Evolutionary conservation across 768 basidiomycete species (phyloP).

Genomic region (Lentinula edodes): DNA sequence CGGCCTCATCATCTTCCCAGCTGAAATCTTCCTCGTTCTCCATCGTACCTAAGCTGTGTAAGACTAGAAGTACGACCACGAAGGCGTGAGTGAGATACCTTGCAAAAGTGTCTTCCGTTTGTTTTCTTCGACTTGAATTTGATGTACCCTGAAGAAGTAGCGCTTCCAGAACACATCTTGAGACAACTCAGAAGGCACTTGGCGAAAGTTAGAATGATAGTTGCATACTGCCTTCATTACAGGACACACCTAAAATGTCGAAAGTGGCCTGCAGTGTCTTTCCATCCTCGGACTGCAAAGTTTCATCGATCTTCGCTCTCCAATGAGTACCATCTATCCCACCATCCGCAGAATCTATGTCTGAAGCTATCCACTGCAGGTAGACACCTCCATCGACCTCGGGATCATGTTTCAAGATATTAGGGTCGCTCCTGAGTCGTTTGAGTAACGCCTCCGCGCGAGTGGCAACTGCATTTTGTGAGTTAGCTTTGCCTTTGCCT

Average conservation of each 20-base stretch:
- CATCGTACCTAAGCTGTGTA: slow-evolving; percentile 37
- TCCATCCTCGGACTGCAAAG: slow-evolving; percentile 45
- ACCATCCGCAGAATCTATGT: slow-evolving; percentile 42
- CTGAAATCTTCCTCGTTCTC: slow-evolving; percentile 81
- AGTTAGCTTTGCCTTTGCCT: slow-evolving; percentile 33
- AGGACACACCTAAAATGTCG: slow-evolving; percentile 52
- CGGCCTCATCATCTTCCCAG: slow-evolving; percentile 11
- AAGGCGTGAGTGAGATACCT: slow-evolving; percentile 32
- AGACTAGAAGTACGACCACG: not conserved
- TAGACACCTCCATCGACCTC: slow-evolving; percentile 56
- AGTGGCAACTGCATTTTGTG: slow-evolving; percentile 55
- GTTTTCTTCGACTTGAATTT: slow-evolving; percentile 74
- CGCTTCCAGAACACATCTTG: slow-evolving; percentile 76
- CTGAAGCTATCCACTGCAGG: slow-evolving; percentile 46
- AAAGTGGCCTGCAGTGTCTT: slow-evolving; percentile 45
- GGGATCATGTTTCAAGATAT: slow-evolving; percentile 74
- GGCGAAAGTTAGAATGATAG: not conserved
- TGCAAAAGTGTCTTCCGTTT: slow-evolving; percentile 72
- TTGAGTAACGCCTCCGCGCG: slow-evolving; percentile 74
- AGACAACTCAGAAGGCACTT: slow-evolving; percentile 65
- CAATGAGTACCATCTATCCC: slow-evolving; percentile 57
- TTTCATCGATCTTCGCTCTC: slow-evolving; percentile 42
- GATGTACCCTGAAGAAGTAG: slow-evolving; percentile 85
- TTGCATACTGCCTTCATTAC: not conserved
- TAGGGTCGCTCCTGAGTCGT: slow-evolving; percentile 68